Percentiles rank a stretch among this genome's conserved stretches.
phyloP scores from a whole-genome alignment of 2,329 filamentous ascomycete species.

The Bertia moriformis region DNA sequence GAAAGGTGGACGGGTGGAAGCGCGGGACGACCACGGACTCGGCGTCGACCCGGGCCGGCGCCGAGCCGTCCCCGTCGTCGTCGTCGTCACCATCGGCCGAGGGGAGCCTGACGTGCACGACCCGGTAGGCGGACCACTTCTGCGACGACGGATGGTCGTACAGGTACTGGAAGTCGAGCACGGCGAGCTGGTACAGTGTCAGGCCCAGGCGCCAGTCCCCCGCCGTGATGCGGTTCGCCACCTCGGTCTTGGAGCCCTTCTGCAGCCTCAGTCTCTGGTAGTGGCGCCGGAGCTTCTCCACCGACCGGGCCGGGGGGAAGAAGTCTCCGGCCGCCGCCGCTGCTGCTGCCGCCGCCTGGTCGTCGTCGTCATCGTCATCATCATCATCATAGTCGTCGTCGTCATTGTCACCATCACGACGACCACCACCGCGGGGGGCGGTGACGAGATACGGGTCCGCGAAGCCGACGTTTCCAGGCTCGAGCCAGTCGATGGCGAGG shows the following conservation, averaged over 20 bases:
- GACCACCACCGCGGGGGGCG: conserved; percentile 31
- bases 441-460: too few relatives aligned
- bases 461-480: conserved; percentile 43
- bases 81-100: conserved; percentile 22
- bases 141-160: conserved; percentile 50
- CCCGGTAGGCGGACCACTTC: conserved; percentile 48
- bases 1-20: conserved; percentile 68
- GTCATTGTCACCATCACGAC: conserved; percentile 12
- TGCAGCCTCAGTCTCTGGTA: conserved; percentile 45
- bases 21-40: conserved; percentile 42
- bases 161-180: conserved; percentile 53
- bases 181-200: conserved; percentile 51
- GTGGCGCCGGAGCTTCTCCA: conserved; percentile 50
- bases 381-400: conserved; percentile 9
- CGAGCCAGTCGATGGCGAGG: conserved; percentile 65
- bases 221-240: conserved; percentile 47
- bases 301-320: conserved; percentile 51
- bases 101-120: conserved; percentile 37
- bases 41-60: conserved; percentile 22
- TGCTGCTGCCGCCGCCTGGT: too few relatives aligned
- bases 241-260: conserved; percentile 47
- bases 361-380: conserved; percentile 34
- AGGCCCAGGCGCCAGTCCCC: conserved; percentile 57
- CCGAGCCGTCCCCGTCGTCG: too few relatives aligned
- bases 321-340: conserved; percentile 51